A percentile compares a stretch with the other conserved stretches of the same genome.
These are phyloP conservation scores for Luffa aegyptiaca DNA, from an alignment of 306 rosid species.

Conservation along the genomic window DNA sequence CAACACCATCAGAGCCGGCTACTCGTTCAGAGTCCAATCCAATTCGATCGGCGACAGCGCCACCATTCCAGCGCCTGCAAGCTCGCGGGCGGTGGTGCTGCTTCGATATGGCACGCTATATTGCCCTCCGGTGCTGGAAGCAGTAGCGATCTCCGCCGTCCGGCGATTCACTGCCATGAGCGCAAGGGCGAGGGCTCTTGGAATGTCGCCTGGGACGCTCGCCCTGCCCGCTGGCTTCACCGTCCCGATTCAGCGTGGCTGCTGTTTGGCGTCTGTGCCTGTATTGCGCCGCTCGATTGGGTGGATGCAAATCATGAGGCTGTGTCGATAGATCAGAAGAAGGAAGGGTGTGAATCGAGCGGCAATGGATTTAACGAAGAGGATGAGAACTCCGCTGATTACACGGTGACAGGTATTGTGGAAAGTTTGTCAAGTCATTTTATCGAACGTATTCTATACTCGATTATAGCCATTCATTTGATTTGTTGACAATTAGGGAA, in stretches of 20 bases:
- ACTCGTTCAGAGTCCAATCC: conserved; percentile 16
- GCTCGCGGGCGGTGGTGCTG: conserved; percentile 34
- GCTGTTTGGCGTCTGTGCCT: conserved; percentile 75
- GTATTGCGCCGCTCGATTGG: conserved; percentile 51
- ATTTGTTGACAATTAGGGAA: not conserved
- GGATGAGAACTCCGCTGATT: conserved; percentile 36
- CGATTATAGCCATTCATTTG: not conserved
- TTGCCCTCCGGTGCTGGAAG: conserved; percentile 29
- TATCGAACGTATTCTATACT: not conserved
- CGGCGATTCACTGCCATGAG: conserved; percentile 32
- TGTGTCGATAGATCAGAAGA: conserved; percentile 4
- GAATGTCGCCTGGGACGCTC: conserved; percentile 87
- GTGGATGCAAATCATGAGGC: conserved; percentile 17
- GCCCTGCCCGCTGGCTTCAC: conserved; percentile 95
- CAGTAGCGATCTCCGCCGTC: conserved; percentile 21
- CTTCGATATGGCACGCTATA: conserved; percentile 83
- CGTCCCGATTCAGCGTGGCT: conserved; percentile 84
- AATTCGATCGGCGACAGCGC: conserved; percentile 24
- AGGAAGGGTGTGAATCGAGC: conserved; percentile 7
- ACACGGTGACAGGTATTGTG: conserved; percentile 56
- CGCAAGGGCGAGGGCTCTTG: conserved; percentile 83
- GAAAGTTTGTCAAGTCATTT: not conserved
- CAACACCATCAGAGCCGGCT: conserved; percentile 1
- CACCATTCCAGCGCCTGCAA: conserved; percentile 56
- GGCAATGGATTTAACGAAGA: not conserved